Evolutionary conservation across 192 early-diverging fungal species (phyloP).

Genomic region (Mortierella claussenii): DNA sequence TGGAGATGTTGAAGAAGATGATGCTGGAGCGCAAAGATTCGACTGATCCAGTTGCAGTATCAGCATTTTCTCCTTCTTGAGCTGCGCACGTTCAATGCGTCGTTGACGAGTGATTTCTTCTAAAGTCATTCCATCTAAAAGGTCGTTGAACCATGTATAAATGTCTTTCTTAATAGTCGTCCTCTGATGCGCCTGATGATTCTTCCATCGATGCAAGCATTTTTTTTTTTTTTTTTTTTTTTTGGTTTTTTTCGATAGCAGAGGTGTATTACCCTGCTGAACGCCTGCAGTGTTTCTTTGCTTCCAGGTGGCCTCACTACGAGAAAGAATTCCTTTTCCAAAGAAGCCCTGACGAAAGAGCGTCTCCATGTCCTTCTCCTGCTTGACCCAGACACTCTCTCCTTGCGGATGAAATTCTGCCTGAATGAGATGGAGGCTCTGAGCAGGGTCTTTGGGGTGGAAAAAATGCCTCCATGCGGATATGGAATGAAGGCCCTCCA

Average conservation of each 20-base stretch:
- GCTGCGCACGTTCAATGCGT: slow-evolving; percentile 31
- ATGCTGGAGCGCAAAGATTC: not conserved
- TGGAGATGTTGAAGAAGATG: not conserved
- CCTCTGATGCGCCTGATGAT: too few species aligned
- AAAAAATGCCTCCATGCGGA: not conserved
- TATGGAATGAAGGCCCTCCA: not conserved
- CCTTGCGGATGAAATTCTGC: slow-evolving; percentile 31
- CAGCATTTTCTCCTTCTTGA: slow-evolving; percentile 12
- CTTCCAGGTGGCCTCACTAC: slow-evolving; percentile 84
- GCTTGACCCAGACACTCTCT: slow-evolving; percentile 33
- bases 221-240: too few species aligned
- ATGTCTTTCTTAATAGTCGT: too few species aligned
- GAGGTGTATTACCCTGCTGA: slow-evolving; percentile 29
- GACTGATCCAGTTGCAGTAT: not conserved
- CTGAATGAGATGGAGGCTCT: slow-evolving; percentile 12
- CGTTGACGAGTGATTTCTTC: slow-evolving; percentile 57
- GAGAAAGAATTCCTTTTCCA: slow-evolving; percentile 81
- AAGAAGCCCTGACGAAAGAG: slow-evolving; percentile 77
- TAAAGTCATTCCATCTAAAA: slow-evolving; percentile 23
- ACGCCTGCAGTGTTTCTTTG: slow-evolving; percentile 27
- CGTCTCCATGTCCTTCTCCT: slow-evolving; percentile 31
- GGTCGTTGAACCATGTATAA: too few species aligned
- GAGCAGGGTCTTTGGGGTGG: not conserved
- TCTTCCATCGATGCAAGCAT: too few species aligned
- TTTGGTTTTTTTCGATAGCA: too few species aligned